Conservation (phyloP, 176 grass and related monocot species). For the Carex scoparia region DNA sequence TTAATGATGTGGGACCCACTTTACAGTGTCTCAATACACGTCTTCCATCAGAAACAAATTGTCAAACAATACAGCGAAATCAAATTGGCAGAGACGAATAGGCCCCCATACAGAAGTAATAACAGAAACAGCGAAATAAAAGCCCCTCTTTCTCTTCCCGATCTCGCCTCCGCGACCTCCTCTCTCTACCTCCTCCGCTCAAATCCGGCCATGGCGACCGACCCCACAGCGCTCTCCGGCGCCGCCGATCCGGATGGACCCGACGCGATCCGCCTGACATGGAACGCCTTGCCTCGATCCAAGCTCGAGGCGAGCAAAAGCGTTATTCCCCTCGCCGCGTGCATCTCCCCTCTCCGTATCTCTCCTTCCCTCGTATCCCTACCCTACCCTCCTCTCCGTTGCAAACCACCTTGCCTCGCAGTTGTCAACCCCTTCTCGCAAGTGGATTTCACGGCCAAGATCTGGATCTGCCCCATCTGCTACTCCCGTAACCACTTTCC, state of each 20-base stretch:
- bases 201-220: conserved; percentile 8
- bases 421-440: conserved; percentile 85
- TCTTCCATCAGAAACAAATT: background rate
- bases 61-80: background rate
- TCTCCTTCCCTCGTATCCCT: conserved; percentile 50
- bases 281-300: conserved; percentile 85
- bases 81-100: background rate
- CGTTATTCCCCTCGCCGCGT: conserved; percentile 73
- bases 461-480: conserved; percentile 99
- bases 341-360: conserved; percentile 49
- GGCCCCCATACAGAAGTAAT: background rate
- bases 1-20: background rate
- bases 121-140: background rate
- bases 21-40: background rate
- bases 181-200: background rate
- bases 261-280: conserved; percentile 79
- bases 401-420: conserved; percentile 79
- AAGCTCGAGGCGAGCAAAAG: conserved; percentile 97
- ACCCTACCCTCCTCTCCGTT: conserved; percentile 77
- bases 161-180: conserved; percentile 5
- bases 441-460: conserved; percentile 92
- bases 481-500: conserved; percentile 96
- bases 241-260: conserved; percentile 49
- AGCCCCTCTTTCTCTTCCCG: background rate
- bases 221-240: background rate